Base-by-base conservation (phyloP, 2,329 filamentous ascomycete species). In the Sarocladium oryzae region DNA sequence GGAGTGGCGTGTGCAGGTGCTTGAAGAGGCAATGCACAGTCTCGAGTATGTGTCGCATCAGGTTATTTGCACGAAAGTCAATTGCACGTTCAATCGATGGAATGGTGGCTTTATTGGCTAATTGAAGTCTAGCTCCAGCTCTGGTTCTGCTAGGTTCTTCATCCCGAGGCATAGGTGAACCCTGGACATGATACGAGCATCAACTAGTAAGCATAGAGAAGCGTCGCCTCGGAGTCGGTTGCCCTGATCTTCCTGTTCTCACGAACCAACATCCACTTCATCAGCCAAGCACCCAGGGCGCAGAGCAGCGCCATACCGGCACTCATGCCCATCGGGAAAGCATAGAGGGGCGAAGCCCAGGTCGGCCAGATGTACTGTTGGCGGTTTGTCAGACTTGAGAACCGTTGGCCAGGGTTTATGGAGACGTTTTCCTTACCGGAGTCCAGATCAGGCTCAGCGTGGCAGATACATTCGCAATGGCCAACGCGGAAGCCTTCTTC, bases 401-500 rank as follows among this genome's bases (percentile, higher is more conserved):
- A 32, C 28, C 13, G 28, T 32, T 32, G 13, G 28, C 28, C 13
- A 32, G 28, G 13, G 28, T 32, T 32, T 8, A 32, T 8, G 7
- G 28, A 32, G 28, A 32, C 7, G 28, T 32, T 7, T 32, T n/a
- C n/a, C n/a, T n/a, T n/a, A n/a, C n/a, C 1, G 71, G 67, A 1
- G 70, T 73, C 63, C 71, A 75, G 20, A 75, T 68, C 53, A 73
- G 73, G 0, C 66, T 69, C 0, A 66, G 67, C 35, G 73, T 74
- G 23, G 67, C 68, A 7, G 71, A 54, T 0, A 71, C 69, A 23
- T 71, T 75, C 24, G 74, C 70, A 26, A 74, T 68, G 4, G 65
- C 66, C 13, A 74, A 57, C 11, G 66, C 64, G 15, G 67, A 64
- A 4, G 70, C 69, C 53, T 71, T 70, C 59, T 72, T 72, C 57